Base-by-base conservation (phyloP, 305 asterid species). In the Fraxinus latifolia region DNA sequence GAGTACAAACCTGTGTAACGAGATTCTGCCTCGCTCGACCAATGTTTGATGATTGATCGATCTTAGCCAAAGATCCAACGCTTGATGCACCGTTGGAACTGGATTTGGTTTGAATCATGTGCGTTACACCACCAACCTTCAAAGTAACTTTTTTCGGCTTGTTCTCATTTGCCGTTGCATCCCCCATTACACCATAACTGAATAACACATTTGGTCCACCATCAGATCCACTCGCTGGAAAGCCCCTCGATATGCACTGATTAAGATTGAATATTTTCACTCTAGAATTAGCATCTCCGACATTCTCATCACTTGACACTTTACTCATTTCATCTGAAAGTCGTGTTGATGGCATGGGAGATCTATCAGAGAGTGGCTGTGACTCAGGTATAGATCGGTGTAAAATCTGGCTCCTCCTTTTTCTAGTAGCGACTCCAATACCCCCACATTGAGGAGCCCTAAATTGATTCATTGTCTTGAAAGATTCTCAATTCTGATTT, bases 61-160 rank as follows among this genome's bases (percentile, higher is more conserved):
- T 79, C 88, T 88, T 96, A 34, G 84, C 47, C 55, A 86, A 80
- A 42, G 90, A 82, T 72, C 89, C 90, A 67, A 88, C 82, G 67
- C 88, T 88, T 15, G 91, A 90, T 73, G 89, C 86, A 75, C 96
- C 90, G 81, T 84, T 88, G 62, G 90, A 84, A 86, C 83, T 83
- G 80, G 93, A 79, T 84, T 92, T 94, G 60, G 96, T 85, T 84
- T 93, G 97, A 80, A 95, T 89, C 23, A 94, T 93, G 73, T 92
- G 92, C 0, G 90, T 91, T 44, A 93, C 91, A 75, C 98, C 98
- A 80, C 97, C 97, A 83, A 96, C 95, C 90, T 93, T 96, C 87
- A 96, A 87, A 87, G 90, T 93, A 85, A 93, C 93, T 65, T 89
- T 94, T 84, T 91, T 92, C 15, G 84, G 85, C 83, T 86, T 96